Percentiles rank a stretch among this genome's conserved stretches.
Evolutionary conservation across 1,284 basidiomycete species (phyloP).

Genomic region (Cystobasidium pallidum): DNA sequence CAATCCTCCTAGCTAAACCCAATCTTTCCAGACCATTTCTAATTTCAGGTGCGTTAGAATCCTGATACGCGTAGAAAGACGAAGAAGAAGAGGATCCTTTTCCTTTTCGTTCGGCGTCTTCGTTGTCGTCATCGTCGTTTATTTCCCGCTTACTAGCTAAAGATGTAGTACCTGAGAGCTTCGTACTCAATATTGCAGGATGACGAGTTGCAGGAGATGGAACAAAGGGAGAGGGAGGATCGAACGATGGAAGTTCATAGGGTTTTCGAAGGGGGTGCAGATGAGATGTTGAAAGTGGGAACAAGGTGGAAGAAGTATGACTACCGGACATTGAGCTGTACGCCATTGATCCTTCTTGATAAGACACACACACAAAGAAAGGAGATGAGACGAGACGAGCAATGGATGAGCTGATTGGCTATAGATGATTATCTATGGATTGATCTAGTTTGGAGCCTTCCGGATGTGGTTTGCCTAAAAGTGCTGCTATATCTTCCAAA

Average conservation of each 20-base stretch:
- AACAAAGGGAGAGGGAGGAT: neutral
- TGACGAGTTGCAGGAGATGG: no score
- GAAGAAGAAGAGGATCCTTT: neutral
- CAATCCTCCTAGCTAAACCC: slow-evolving; percentile 1
- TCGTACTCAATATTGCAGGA: no score
- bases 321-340: neutral
- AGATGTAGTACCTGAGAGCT: no score
- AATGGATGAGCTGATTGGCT: no score
- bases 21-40: neutral
- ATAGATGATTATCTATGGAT: no score
- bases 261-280: slow-evolving; percentile 1
- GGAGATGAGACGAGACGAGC: no score
- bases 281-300: slow-evolving; percentile 12
- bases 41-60: neutral
- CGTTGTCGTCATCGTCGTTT: no score
- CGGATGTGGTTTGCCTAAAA: neutral
- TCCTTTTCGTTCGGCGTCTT: no score
- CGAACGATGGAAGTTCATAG: slow-evolving; percentile 3
- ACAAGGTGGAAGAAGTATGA: slow-evolving; percentile 10
- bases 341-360: neutral
- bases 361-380: no score
- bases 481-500: neutral
- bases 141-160: no score
- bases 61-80: neutral
- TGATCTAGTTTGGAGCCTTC: no score